phyloP scores from a whole-genome alignment of 148 eudicot species.

The Gaultheria prostrata region DNA sequence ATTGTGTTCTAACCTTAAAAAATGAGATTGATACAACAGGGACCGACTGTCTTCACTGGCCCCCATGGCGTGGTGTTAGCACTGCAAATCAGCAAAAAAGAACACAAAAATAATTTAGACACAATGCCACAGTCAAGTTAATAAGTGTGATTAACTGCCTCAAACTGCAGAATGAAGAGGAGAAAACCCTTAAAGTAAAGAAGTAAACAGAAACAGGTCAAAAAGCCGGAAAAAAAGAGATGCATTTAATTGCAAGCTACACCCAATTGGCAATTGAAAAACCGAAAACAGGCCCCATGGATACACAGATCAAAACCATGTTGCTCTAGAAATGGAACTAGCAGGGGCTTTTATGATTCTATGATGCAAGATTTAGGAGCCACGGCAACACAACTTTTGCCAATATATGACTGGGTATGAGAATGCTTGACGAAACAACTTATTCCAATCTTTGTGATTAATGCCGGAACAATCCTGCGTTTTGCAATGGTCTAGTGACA shows the following conservation, averaged over 20 bases:
- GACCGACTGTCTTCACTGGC: slow-evolving; percentile 46
- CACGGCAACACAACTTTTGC: neutral
- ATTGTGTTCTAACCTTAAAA: slow-evolving; percentile 32
- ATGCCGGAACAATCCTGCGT: neutral
- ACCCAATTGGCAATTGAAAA: neutral
- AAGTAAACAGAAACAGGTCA: neutral
- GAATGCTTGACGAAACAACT: neutral
- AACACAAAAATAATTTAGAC: slow-evolving; percentile 7
- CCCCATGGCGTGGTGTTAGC: slow-evolving; percentile 65
- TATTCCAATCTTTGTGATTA: neutral
- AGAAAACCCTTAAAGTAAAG: neutral
- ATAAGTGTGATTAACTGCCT: slow-evolving; percentile 5
- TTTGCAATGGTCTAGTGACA: neutral
- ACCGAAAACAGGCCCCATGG: neutral
- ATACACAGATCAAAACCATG: neutral
- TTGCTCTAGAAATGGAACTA: neutral
- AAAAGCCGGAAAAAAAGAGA: neutral
- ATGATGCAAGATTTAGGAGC: neutral
- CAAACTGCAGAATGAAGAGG: neutral
- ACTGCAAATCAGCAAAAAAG: slow-evolving; percentile 44
- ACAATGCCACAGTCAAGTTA: neutral
- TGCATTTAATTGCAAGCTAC: neutral
- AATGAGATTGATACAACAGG: slow-evolving; percentile 28
- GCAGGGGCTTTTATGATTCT: neutral
- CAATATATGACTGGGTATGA: neutral